A percentile compares a stretch with the other conserved stretches of the same genome.
phyloP scores from a whole-genome alignment of 2,329 filamentous ascomycete genomes.

The Claviceps cyperi region DNA sequence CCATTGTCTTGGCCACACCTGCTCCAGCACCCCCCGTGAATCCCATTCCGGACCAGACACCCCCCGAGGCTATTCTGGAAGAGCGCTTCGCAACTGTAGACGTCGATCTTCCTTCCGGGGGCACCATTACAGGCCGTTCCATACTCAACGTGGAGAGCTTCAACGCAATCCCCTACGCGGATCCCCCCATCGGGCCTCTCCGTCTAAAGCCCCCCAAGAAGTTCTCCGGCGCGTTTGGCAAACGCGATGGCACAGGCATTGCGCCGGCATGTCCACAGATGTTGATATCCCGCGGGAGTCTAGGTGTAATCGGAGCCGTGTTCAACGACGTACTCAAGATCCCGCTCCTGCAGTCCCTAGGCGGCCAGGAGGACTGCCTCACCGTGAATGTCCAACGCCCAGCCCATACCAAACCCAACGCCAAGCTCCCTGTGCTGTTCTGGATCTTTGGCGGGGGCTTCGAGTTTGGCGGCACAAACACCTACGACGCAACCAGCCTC shows the following conservation, averaged over 20 bases:
- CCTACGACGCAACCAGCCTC: slow-evolving; percentile 1
- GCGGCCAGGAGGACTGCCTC: slow-evolving; percentile 50
- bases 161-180: slow-evolving; percentile 61
- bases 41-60: slow-evolving; percentile 7
- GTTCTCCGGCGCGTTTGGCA: slow-evolving; percentile 42
- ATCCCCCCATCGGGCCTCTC: slow-evolving; percentile 50
- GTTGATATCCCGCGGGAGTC: slow-evolving; percentile 36
- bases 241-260: slow-evolving; percentile 41
- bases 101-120: slow-evolving; percentile 41
- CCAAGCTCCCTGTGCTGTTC: slow-evolving; percentile 46
- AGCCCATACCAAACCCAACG: slow-evolving; percentile 33
- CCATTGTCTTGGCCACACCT: slow-evolving; percentile 10
- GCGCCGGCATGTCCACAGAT: slow-evolving; percentile 61
- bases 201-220: slow-evolving; percentile 54
- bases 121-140: slow-evolving; percentile 38
- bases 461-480: not conserved
- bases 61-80: slow-evolving; percentile 13
- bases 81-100: slow-evolving; percentile 32
- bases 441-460: slow-evolving; percentile 5
- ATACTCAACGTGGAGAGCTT: slow-evolving; percentile 46
- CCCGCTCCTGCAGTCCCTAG: slow-evolving; percentile 41
- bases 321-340: slow-evolving; percentile 36
- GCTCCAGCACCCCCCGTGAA: slow-evolving; percentile 11
- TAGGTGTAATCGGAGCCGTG: slow-evolving; percentile 26
- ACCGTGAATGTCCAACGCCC: slow-evolving; percentile 47